Conservation (phyloP, 345 rosid species). For the Gossypioides kirkii region DNA sequence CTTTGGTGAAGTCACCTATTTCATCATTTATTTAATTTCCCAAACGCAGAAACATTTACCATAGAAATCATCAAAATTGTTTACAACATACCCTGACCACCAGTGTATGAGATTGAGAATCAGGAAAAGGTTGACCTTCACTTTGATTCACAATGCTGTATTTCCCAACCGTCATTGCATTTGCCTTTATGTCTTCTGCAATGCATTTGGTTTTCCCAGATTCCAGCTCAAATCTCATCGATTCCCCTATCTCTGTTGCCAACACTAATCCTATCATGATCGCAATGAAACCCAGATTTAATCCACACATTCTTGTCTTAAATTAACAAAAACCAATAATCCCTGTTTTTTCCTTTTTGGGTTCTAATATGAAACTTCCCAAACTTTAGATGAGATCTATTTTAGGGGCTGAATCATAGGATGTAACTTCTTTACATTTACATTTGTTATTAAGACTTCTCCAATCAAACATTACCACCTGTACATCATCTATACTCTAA, state of each 20-base stretch:
- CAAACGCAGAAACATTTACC: too few relatives aligned
- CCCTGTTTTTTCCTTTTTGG: background rate
- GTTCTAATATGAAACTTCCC: background rate
- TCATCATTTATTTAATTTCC: too few relatives aligned
- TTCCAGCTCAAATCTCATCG: constrained; percentile 58
- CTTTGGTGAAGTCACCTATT: constrained; percentile 62
- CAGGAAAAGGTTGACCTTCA: constrained; percentile 50
- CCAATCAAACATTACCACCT: background rate
- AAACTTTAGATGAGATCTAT: background rate
- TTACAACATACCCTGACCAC: constrained; percentile 45
- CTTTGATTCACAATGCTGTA: constrained; percentile 53
- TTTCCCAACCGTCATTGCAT: constrained; percentile 60
- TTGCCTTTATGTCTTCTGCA: constrained; percentile 66
- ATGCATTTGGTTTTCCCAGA: constrained; percentile 70
- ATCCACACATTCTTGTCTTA: constrained; percentile 19
- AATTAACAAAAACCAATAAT: background rate
- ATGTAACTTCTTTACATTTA: background rate
- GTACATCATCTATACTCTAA: background rate
- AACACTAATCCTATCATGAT: constrained; percentile 25
- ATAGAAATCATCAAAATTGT: background rate
- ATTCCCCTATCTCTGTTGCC: constrained; percentile 22
- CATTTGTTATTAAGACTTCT: background rate
- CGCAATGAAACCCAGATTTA: constrained; percentile 8
- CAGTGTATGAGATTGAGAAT: constrained; percentile 52
- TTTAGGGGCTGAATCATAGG: background rate